Evolutionary conservation across 257 asterid species (phyloP), one percentile per base, ranked within the genome.

Genomic region (Paraleonurus japonicus): DNA sequence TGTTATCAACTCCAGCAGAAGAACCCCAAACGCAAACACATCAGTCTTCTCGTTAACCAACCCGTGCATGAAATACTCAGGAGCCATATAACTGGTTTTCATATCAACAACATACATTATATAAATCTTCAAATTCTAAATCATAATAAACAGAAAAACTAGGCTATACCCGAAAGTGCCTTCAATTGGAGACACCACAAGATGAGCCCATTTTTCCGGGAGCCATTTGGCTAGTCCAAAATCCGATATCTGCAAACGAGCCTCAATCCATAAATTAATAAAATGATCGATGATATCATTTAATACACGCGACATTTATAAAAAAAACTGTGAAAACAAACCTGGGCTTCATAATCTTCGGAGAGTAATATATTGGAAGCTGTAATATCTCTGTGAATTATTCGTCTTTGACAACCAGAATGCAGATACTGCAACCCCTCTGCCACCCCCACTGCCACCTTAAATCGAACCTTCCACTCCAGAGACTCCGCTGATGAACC

Each of bases 201-300:
- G 94, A 71, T 95, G 91, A 50, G 72, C 85, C 93, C 96, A 89
- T 74, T 82, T 87, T 73, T 95, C 96, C 0, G 99, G 99, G 20
- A 95, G 96, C 98, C 99, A 95, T 76, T 92, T 92, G 8, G 98
- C 96, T n/a, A 95, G 76, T 61, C 99, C 99, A 16, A 92, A 95
- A 79, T 95, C 98, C 65, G 99, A 95, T 89, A 95, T 92, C 99
- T 91, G 82, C 80, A 76, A 7, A 26, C 50, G 7, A 43, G n/a
- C 45, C n/a, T n/a, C n/a, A n/a, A 1, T 33, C 41, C 41, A 1
- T 16, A 51, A 15, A 6, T 15, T 3, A 4, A 28, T 0, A 1
- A 24, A 51, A 15, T 2, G 45, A 76, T 16, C 2, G 24, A 12
- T 26, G 10, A 28, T 47, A 23, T 16, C 22, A n/a, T 47, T 3